Conservation (phyloP, 495 filamentous ascomycete genomes). For the Cairneyella variabilis region DNA sequence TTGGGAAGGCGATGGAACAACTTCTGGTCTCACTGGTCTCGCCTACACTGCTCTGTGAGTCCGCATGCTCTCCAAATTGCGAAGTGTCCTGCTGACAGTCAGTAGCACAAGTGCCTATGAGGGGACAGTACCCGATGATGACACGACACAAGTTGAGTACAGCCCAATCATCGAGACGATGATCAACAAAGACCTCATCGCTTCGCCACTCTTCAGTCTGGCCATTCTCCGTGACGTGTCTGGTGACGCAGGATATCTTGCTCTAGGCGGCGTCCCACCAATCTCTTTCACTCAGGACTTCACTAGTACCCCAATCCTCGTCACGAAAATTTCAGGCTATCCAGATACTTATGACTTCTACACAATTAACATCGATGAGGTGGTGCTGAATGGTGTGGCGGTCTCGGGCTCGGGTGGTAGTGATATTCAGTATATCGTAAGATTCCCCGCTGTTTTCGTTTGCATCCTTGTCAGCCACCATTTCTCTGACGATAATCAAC, state of each 20-base stretch:
- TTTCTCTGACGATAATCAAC: too few relatives aligned
- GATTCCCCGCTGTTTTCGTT: too few relatives aligned
- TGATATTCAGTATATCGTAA: slow-evolving; percentile 38
- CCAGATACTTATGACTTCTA: slow-evolving; percentile 1
- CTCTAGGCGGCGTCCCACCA: slow-evolving; percentile 47
- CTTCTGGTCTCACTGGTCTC: slow-evolving; percentile 59
- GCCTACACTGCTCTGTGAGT: slow-evolving; percentile 45
- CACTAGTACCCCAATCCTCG: slow-evolving; percentile 31
- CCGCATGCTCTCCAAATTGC: background rate
- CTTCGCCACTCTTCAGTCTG: slow-evolving; percentile 53
- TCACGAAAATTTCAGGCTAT: slow-evolving; percentile 35
- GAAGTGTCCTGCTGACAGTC: background rate
- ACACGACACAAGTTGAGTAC: slow-evolving; percentile 23
- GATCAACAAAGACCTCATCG: slow-evolving; percentile 47
- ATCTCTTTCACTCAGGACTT: slow-evolving; percentile 28
- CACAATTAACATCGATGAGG: slow-evolving; percentile 16
- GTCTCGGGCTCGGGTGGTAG: slow-evolving; percentile 21
- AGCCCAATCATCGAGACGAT: slow-evolving; percentile 55
- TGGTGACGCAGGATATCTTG: slow-evolving; percentile 35
- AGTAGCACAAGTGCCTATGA: slow-evolving; percentile 17
- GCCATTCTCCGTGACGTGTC: slow-evolving; percentile 30
- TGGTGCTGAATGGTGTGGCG: slow-evolving; percentile 5
- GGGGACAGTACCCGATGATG: too few relatives aligned
- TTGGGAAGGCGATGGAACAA: slow-evolving; percentile 45
- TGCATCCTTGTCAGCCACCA: too few relatives aligned